These are phyloP conservation scores for Neurospora sp. DNA, from an alignment of 495 filamentous ascomycete genomes.

Conservation along the genomic window DNA sequence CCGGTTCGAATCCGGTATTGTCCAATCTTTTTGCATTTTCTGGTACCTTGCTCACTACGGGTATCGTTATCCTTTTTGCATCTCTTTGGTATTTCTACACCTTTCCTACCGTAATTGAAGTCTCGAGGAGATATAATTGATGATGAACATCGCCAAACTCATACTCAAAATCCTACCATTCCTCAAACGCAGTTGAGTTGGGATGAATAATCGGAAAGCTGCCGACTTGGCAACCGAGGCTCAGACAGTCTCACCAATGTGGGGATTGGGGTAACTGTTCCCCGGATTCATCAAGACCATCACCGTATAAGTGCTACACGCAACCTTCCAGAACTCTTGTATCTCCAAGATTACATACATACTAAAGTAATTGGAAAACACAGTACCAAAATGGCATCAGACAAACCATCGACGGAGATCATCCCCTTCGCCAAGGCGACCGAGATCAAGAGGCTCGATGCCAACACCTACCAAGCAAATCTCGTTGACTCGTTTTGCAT, in stretches of 20 bases:
- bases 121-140: background rate
- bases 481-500: constrained; percentile 59
- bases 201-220: background rate
- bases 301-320: background rate
- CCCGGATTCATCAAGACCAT: background rate
- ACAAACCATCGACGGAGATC: background rate
- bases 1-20: constrained; percentile 11
- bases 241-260: background rate
- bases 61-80: background rate
- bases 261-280: background rate
- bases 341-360: background rate
- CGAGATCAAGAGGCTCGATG: constrained; percentile 41
- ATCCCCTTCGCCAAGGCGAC: constrained; percentile 26
- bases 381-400: background rate
- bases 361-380: background rate
- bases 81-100: background rate
- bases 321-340: background rate
- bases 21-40: constrained; percentile 2
- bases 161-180: background rate
- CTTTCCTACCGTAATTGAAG: too few relatives aligned
- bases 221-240: background rate
- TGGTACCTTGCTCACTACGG: background rate
- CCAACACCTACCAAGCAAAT: constrained; percentile 51
- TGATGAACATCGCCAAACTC: background rate
- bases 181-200: background rate